Percentiles rank a stretch among this genome's conserved stretches.
Conservation (phyloP, 23 red algal genomes). For the Agarophyton chilense region DNA sequence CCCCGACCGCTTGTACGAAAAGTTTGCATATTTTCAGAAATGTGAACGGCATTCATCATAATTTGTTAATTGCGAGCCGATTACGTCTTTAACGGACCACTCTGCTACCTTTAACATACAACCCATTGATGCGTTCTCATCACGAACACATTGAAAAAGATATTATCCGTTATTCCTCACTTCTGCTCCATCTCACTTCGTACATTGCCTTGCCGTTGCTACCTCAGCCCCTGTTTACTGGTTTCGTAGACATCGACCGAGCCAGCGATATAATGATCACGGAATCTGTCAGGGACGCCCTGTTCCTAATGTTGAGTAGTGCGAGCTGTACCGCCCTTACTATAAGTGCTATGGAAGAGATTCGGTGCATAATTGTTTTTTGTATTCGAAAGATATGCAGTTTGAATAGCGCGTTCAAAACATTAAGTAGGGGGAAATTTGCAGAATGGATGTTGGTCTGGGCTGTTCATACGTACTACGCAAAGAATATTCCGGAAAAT, state of each 20-base stretch:
- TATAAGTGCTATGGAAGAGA: not conserved
- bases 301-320: not conserved
- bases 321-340: not conserved
- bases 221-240: not conserved
- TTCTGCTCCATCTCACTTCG: conserved; percentile 26
- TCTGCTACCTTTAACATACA: no score
- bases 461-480: not conserved
- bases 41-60: no score
- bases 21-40: no score
- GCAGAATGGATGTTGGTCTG: not conserved
- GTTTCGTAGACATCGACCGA: not conserved
- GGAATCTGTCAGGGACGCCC: not conserved
- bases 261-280: not conserved
- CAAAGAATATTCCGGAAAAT: conserved; percentile 2
- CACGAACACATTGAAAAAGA: no score
- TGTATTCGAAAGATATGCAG: not conserved
- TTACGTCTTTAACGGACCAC: no score
- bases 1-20: no score
- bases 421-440: not conserved
- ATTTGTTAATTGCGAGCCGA: no score
- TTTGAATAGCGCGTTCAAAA: conserved; percentile 10
- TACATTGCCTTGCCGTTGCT: not conserved
- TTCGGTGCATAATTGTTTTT: not conserved
- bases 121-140: no score
- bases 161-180: no score